Evolutionary conservation across 441 rosid species (phyloP).

Genomic region (Gossypium aridum): DNA sequence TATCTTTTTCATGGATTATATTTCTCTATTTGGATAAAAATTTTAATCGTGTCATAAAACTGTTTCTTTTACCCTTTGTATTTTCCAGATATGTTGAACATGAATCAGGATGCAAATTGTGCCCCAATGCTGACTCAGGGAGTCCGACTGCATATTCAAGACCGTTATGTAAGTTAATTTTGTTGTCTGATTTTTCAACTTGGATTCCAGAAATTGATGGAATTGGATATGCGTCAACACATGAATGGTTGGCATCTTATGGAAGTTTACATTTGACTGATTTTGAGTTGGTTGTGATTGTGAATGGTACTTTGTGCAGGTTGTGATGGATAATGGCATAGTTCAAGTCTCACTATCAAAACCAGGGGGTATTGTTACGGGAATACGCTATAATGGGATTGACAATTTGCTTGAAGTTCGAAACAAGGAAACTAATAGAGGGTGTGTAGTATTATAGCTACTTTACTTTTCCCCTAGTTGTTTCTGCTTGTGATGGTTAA

Average conservation of each 20-base stretch:
- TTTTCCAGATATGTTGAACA: constrained; percentile 20
- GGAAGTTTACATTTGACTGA: background rate
- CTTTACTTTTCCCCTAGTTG: background rate
- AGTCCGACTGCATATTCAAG: constrained; percentile 61
- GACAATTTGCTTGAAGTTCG: constrained; percentile 64
- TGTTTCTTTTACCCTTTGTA: constrained; percentile 5
- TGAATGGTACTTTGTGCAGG: constrained; percentile 30
- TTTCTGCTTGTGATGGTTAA: constrained; percentile 3
- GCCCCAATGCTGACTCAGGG: constrained; percentile 41
- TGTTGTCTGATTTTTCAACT: background rate
- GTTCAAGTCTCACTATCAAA: constrained; percentile 54
- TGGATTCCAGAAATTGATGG: background rate
- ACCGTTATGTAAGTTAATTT: constrained; percentile 48
- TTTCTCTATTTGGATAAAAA: background rate
- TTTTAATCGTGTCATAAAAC: background rate
- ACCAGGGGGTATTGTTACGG: constrained; percentile 70
- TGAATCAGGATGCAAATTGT: constrained; percentile 23
- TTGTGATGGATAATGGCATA: constrained; percentile 63
- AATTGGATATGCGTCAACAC: background rate
- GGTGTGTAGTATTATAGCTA: constrained; percentile 28
- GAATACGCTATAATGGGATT: constrained; percentile 38
- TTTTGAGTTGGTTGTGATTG: constrained; percentile 1
- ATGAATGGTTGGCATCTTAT: background rate
- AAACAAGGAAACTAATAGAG: constrained; percentile 69
- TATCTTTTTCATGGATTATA: background rate